Conservation (phyloP, 108 stramenopile genomes). For the Nitzschia sp. region DNA sequence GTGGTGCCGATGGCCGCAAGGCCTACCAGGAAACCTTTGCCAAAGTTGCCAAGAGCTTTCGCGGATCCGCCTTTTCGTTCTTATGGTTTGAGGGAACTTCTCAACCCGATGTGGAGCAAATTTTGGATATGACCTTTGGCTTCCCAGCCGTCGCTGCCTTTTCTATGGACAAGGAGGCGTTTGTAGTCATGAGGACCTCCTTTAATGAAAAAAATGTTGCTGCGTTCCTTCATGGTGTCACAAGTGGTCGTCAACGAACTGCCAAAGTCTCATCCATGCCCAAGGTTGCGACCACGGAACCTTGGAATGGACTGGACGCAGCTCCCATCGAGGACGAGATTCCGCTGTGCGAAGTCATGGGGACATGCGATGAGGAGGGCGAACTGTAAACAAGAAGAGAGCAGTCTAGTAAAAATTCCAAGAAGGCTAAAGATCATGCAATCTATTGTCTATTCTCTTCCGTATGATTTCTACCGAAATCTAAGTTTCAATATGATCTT, state of each 20-base stretch:
- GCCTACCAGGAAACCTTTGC: constrained; percentile 25
- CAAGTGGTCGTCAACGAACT: constrained; percentile 30
- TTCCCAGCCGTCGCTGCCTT: constrained; percentile 40
- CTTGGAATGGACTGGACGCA: constrained; percentile 46
- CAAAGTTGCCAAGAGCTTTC: constrained; percentile 14
- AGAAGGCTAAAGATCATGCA: too few species aligned
- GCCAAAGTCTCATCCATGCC: constrained; percentile 19
- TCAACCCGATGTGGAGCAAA: constrained; percentile 36
- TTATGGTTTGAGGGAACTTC: constrained; percentile 42
- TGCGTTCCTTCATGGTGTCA: constrained; percentile 28
- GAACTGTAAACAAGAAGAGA: neutral
- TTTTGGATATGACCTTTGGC: constrained; percentile 42
- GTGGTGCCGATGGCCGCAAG: constrained; percentile 34
- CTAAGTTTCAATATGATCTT: too few species aligned
- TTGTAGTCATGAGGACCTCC: constrained; percentile 18
- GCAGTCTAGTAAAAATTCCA: too few species aligned
- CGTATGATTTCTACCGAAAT: too few species aligned
- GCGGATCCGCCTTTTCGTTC: constrained; percentile 30
- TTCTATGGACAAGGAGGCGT: constrained; percentile 29
- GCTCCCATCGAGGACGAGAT: constrained; percentile 34
- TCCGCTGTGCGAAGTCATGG: constrained; percentile 37
- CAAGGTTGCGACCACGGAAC: constrained; percentile 15
- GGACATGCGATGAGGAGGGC: constrained; percentile 25
- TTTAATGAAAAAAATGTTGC: constrained; percentile 36
- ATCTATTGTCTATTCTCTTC: too few species aligned